These are phyloP conservation scores for Leccinum pseudoinsigne DNA, from an alignment of 1,284 basidiomycete genomes.

Conservation along the genomic window DNA sequence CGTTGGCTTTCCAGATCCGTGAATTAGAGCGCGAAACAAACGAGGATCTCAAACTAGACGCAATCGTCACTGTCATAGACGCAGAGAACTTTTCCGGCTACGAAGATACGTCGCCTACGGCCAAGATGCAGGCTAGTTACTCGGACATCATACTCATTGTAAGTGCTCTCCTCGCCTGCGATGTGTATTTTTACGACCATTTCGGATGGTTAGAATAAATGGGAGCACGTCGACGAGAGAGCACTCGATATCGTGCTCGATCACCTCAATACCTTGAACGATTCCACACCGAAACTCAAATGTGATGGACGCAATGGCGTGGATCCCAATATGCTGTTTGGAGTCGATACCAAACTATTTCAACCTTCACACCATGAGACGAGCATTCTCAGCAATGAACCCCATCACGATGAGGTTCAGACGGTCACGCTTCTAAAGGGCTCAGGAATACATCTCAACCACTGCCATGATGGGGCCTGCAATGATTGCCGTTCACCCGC, in stretches of 20 bases:
- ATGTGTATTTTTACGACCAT: conserved; percentile 9
- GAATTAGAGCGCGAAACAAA: conserved; percentile 79
- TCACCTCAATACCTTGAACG: conserved; percentile 87
- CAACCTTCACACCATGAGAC: conserved; percentile 26
- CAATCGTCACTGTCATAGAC: conserved; percentile 87
- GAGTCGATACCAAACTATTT: conserved; percentile 80
- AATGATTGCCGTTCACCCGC: conserved; percentile 9
- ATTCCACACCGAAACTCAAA: conserved; percentile 80
- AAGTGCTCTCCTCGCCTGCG: conserved; percentile 29
- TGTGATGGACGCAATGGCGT: conserved; percentile 66
- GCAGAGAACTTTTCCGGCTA: conserved; percentile 89
- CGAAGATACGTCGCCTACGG: conserved; percentile 86
- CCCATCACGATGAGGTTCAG: conserved; percentile 82
- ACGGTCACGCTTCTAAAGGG: conserved; percentile 64
- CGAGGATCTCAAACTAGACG: conserved; percentile 79
- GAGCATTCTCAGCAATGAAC: conserved; percentile 1
- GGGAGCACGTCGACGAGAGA: conserved; percentile 78
- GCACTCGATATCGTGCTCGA: conserved; percentile 81
- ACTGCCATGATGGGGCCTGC: conserved; percentile 32
- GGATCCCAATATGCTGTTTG: conserved; percentile 78
- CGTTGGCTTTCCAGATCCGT: conserved; percentile 88
- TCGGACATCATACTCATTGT: conserved; percentile 87
- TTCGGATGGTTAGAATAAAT: conserved; percentile 66
- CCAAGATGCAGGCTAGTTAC: conserved; percentile 92
- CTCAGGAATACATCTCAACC: conserved; percentile 29